phyloP scores from a whole-genome alignment of 129 eudicot species.

The Lactuca saligna region DNA sequence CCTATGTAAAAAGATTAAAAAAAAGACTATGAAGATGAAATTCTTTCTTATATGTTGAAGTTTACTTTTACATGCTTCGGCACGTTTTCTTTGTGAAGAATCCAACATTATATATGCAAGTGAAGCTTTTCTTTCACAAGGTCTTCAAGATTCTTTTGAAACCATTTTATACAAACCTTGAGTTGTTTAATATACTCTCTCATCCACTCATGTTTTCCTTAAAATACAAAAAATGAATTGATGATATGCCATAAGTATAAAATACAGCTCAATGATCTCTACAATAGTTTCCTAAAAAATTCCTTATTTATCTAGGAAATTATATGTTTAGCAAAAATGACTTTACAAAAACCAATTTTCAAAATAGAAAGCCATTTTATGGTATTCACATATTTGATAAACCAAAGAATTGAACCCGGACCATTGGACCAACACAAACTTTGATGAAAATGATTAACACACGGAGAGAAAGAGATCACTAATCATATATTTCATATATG shows the following conservation, averaged over 20 bases:
- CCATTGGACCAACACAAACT: no score
- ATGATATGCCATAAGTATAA: no score
- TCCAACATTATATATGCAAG: constrained; percentile 34
- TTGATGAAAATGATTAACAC: background rate
- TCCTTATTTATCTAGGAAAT: no score
- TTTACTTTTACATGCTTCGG: constrained; percentile 39
- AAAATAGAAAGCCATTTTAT: no score
- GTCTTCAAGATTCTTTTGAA: constrained; percentile 19
- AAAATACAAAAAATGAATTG: constrained; percentile 5
- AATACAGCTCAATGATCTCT: no score
- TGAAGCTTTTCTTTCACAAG: constrained; percentile 41
- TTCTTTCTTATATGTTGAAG: background rate
- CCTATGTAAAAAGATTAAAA: constrained; percentile 35
- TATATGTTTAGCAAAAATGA: no score
- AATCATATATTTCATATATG: background rate
- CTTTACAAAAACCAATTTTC: no score
- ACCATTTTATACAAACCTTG: constrained; percentile 31
- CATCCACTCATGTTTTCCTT: constrained; percentile 50
- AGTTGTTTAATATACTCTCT: constrained; percentile 37
- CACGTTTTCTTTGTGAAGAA: constrained; percentile 37
- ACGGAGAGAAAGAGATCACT: background rate
- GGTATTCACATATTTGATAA: no score
- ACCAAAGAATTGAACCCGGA: no score
- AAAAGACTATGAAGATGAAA: background rate
- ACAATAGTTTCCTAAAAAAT: no score